Percentiles rank a stretch among this genome's conserved stretches.
Conservation (phyloP, 164 flowering plant species). For the Warburgia ugandensis region DNA sequence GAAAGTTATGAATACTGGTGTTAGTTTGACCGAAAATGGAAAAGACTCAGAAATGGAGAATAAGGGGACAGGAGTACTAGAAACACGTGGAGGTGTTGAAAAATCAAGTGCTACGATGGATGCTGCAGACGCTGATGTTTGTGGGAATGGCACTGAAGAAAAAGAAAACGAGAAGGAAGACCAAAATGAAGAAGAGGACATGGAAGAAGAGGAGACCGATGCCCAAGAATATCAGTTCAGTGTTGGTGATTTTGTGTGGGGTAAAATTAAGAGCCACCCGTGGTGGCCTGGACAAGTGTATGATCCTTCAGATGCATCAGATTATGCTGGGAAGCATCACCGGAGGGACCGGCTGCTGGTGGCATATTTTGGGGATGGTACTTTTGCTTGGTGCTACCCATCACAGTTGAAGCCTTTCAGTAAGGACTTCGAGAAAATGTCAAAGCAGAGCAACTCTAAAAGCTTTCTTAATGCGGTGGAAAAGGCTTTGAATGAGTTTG, state of each 20-base stretch:
- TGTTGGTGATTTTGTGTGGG: conserved; percentile 87
- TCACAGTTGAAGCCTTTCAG: conserved; percentile 59
- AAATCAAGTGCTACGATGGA: background rate
- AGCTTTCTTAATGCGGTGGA: conserved; percentile 46
- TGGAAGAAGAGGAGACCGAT: conserved; percentile 9
- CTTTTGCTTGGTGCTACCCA: conserved; percentile 75
- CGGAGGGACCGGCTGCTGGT: conserved; percentile 41
- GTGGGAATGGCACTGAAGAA: background rate
- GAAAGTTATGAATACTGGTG: too few relatives aligned
- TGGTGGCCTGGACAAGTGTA: conserved; percentile 93
- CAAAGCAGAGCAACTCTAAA: conserved; percentile 39
- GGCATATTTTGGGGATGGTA: conserved; percentile 63
- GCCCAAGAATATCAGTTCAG: conserved; percentile 26
- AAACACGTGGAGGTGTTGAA: too few relatives aligned
- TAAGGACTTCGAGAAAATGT: conserved; percentile 41
- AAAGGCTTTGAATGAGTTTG: conserved; percentile 42
- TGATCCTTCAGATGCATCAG: conserved; percentile 56
- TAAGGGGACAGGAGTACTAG: too few relatives aligned
- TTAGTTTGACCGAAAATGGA: too few relatives aligned
- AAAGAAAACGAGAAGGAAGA: conserved; percentile 10
- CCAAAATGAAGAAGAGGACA: conserved; percentile 2
- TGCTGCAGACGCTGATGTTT: background rate
- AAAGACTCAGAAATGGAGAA: too few relatives aligned
- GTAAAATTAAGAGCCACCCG: conserved; percentile 58
- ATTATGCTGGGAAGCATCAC: conserved; percentile 34